These are phyloP conservation scores for Periconia macrospinosa DNA, from an alignment of 2,329 filamentous ascomycete species.

Conservation along the genomic window DNA sequence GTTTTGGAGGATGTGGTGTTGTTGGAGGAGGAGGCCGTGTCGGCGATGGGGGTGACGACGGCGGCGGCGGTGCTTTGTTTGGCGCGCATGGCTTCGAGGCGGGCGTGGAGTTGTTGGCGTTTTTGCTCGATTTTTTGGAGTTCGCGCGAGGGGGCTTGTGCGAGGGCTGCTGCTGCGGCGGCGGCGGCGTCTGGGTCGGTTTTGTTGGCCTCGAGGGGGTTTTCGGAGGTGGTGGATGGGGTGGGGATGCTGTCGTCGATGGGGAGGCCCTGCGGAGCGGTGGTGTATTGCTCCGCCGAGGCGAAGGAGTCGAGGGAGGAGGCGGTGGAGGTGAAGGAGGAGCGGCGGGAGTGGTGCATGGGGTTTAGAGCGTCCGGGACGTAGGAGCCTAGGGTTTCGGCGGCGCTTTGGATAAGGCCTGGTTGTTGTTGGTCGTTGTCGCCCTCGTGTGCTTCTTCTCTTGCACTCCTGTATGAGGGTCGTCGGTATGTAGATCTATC, in stretches of 20 bases:
- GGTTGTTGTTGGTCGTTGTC: conserved; percentile 9
- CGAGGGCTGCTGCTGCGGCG: conserved; percentile 12
- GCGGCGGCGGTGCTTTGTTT: conserved; percentile 44
- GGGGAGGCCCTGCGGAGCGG: conserved; percentile 33
- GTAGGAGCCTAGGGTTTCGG: conserved; percentile 10
- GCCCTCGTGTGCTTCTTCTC: too few relatives aligned
- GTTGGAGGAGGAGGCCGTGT: too few relatives aligned
- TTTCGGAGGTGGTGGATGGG: conserved; percentile 28
- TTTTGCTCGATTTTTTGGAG: conserved; percentile 65
- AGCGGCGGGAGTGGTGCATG: conserved; percentile 25
- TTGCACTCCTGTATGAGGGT: conserved; percentile 18
- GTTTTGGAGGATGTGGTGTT: conserved; percentile 39
- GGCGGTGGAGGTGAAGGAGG: conserved; percentile 27
- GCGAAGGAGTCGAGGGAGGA: conserved; percentile 42
- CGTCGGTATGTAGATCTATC: conserved; percentile 25
- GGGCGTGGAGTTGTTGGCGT: conserved; percentile 61
- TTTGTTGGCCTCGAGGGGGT: conserved; percentile 11
- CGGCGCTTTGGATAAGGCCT: conserved; percentile 12
- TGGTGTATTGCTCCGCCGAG: conserved; percentile 47
- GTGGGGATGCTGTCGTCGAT: conserved; percentile 27
- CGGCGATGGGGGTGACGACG: conserved; percentile 11
- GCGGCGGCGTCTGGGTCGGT: conserved; percentile 29
- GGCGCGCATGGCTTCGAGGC: conserved; percentile 59
- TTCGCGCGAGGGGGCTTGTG: conserved; percentile 57
- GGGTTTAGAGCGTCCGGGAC: conserved; percentile 26